Evolutionary conservation across 2,329 filamentous ascomycete genomes (phyloP).

Genomic region (Diaporthe aspalathi): DNA sequence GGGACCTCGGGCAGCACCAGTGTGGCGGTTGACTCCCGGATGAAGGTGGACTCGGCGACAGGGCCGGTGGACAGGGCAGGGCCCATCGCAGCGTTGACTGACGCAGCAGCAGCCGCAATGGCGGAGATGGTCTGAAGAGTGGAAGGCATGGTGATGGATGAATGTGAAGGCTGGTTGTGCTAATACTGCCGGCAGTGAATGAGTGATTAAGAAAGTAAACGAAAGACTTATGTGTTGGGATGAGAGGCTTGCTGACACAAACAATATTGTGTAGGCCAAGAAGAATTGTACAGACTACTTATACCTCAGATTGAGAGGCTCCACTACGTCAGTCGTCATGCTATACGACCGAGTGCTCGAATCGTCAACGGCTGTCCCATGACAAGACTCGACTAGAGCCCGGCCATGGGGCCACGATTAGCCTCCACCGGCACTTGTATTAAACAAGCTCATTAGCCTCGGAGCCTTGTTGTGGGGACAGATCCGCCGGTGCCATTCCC

Average conservation of each 20-base stretch:
- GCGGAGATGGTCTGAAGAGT: conserved; percentile 32
- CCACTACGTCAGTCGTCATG: conserved; percentile 13
- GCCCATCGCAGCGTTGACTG: conserved; percentile 48
- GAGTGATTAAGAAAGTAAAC: conserved; percentile 12
- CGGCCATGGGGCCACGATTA: conserved; percentile 8
- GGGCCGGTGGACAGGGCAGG: conserved; percentile 58
- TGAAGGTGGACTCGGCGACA: conserved; percentile 53
- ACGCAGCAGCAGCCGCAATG: conserved; percentile 40
- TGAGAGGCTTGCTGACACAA: conserved; percentile 20
- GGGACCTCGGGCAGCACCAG: conserved; percentile 55
- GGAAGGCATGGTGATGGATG: conserved; percentile 27
- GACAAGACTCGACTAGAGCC: conserved; percentile 20
- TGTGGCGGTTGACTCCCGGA: conserved; percentile 57
- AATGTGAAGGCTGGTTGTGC: not conserved
- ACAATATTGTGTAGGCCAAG: not conserved
- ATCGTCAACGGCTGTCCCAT: conserved; percentile 20
- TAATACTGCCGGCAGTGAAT: conserved; percentile 37
- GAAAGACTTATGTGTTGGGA: conserved; percentile 11
- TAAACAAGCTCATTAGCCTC: conserved; percentile 27
- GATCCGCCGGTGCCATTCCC: conserved; percentile 18
- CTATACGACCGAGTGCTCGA: not conserved
- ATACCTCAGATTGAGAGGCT: not conserved
- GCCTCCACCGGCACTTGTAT: conserved; percentile 19
- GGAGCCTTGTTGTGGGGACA: conserved; percentile 3
- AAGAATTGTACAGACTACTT: conserved; percentile 12